Conservation (phyloP, 176 grass and related monocot genomes). For the Alopecurus myosuroides region DNA sequence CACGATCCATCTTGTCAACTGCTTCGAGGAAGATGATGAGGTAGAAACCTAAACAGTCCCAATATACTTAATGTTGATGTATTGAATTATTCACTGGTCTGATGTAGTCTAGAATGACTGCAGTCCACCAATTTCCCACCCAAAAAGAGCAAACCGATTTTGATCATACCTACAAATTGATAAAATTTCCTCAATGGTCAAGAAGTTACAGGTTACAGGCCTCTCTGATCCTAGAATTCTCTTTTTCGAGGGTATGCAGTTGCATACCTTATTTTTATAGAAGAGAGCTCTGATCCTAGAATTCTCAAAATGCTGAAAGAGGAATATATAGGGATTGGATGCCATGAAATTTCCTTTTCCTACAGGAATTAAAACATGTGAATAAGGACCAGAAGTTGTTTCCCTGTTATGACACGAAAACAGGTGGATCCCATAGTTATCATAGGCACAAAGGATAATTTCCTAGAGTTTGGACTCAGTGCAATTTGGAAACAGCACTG, state of each 20-base stretch:
- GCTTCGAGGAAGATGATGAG: conserved; percentile 25
- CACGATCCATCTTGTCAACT: conserved; percentile 27
- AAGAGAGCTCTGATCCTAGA: too few relatives aligned
- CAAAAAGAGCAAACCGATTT: background rate
- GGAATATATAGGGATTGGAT: background rate
- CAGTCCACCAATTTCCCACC: background rate
- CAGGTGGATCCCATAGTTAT: background rate
- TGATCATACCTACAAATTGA: background rate
- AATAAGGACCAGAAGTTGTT: background rate
- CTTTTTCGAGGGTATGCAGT: too few relatives aligned
- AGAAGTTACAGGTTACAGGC: background rate
- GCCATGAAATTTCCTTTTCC: background rate
- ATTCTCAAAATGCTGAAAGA: background rate
- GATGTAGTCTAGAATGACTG: background rate
- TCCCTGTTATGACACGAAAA: background rate
- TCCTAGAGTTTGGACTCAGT: background rate
- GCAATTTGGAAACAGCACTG: background rate
- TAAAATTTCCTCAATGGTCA: background rate
- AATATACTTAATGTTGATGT: background rate
- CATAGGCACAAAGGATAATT: background rate
- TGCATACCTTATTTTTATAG: too few relatives aligned
- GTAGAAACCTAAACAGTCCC: background rate
- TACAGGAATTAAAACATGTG: background rate
- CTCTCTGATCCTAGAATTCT: background rate
- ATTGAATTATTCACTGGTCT: background rate